A percentile compares a stretch with the other conserved stretches of the same genome.
Conservation (phyloP, 2,329 filamentous ascomycete species). For the Claviceps quebecensis region DNA sequence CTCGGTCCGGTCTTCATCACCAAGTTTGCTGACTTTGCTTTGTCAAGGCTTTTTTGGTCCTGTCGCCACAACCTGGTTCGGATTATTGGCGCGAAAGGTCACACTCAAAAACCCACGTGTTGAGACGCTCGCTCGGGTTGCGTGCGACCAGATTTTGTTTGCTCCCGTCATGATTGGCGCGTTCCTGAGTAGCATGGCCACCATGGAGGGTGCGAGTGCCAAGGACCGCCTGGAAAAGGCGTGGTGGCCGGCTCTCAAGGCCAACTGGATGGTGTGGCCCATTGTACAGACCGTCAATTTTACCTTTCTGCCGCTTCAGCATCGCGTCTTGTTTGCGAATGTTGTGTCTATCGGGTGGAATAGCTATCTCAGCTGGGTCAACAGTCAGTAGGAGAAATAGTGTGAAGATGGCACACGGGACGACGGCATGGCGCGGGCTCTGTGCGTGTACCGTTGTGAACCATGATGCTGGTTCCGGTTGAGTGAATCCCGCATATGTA, state of each 20-base stretch:
- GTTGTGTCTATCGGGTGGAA: slow-evolving; percentile 58
- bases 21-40: not conserved
- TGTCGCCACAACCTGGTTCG: slow-evolving; percentile 76
- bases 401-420: no score
- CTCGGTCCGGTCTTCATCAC: no score
- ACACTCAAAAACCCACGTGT: slow-evolving; percentile 47
- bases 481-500: no score
- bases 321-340: slow-evolving; percentile 78
- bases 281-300: slow-evolving; percentile 78
- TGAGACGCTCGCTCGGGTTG: slow-evolving; percentile 66
- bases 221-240: slow-evolving; percentile 56
- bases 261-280: slow-evolving; percentile 86
- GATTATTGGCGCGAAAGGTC: slow-evolving; percentile 59
- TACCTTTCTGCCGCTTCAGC: slow-evolving; percentile 68
- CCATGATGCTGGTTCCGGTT: no score
- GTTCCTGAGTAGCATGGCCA: slow-evolving; percentile 75
- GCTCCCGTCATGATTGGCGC: slow-evolving; percentile 69
- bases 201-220: slow-evolving; percentile 52
- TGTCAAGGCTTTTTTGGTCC: slow-evolving; percentile 65
- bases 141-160: slow-evolving; percentile 68
- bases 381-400: slow-evolving; percentile 25
- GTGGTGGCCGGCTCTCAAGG: slow-evolving; percentile 57
- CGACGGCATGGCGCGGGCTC: no score
- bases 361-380: slow-evolving; percentile 48
- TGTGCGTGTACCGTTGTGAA: no score